Conservation (phyloP, 306 rosid species). For the Vigna hirtella region DNA sequence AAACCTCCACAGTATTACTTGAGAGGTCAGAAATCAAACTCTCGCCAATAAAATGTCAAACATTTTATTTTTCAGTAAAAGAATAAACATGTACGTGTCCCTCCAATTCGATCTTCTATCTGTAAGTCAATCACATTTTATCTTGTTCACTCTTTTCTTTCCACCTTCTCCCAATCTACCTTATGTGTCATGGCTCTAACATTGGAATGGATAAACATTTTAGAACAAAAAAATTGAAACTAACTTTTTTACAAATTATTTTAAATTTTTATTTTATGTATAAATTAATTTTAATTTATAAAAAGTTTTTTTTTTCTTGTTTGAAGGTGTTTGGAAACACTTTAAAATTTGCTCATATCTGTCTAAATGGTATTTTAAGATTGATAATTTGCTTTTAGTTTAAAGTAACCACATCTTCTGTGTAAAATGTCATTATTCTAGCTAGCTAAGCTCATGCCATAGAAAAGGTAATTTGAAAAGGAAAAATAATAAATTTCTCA, state of each 20-base stretch:
- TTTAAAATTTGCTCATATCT: neutral
- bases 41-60: constrained; percentile 55
- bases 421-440: neutral
- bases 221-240: no score
- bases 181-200: no score
- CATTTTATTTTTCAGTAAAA: constrained; percentile 36
- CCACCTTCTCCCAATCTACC: neutral
- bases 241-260: no score
- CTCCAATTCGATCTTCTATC: neutral
- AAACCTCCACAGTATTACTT: constrained; percentile 47
- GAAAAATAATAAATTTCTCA: neutral
- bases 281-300: no score
- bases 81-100: neutral
- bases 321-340: no score
- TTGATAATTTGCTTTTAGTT: no score
- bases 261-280: no score
- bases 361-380: no score
- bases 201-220: no score
- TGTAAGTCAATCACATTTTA: neutral
- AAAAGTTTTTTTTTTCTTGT: no score
- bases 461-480: neutral
- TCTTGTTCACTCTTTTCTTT: neutral
- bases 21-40: constrained; percentile 61
- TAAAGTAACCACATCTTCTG: neutral
- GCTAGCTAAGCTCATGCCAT: neutral